These are phyloP conservation scores for Picochlorum costavermella DNA, from an alignment of 139 green algal genomes.

Conservation along the genomic window DNA sequence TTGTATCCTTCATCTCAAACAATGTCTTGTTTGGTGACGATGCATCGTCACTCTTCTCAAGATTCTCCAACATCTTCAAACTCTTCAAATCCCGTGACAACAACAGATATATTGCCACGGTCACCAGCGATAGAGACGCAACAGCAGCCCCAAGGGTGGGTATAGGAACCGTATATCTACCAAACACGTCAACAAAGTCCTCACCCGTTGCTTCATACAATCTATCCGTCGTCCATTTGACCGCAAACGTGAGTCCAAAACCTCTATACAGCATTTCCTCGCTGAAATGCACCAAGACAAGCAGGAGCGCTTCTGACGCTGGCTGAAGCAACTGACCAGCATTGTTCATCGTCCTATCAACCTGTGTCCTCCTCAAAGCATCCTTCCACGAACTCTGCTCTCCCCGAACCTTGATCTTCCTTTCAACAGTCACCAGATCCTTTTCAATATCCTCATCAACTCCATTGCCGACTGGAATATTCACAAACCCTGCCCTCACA, in stretches of 20 bases:
- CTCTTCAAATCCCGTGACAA: background rate
- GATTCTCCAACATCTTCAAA: background rate
- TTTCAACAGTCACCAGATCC: slow-evolving; percentile 21
- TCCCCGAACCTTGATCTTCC: slow-evolving; percentile 7
- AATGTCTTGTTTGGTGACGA: background rate
- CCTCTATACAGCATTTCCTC: slow-evolving; percentile 58
- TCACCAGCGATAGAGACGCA: background rate
- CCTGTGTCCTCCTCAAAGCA: slow-evolving; percentile 16
- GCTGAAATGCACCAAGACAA: slow-evolving; percentile 22
- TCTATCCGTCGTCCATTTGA: slow-evolving; percentile 34
- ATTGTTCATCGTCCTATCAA: slow-evolving; percentile 17
- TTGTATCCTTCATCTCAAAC: background rate
- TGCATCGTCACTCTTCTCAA: background rate
- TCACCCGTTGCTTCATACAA: slow-evolving; percentile 38
- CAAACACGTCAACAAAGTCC: slow-evolving; percentile 8
- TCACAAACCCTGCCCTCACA: slow-evolving; percentile 2
- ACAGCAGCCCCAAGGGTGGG: slow-evolving; percentile 14
- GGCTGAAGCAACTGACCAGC: slow-evolving; percentile 12
- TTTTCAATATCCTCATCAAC: background rate
- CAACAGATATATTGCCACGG: background rate
- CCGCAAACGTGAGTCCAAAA: slow-evolving; percentile 35
- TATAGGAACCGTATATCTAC: slow-evolving; percentile 3
- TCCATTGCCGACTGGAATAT: background rate
- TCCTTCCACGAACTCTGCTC: slow-evolving; percentile 20
- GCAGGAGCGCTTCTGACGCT: slow-evolving; percentile 28